Percentiles rank a stretch among this genome's conserved stretches.
These are phyloP conservation scores for Hypoxylon sp. DNA, from an alignment of 2,329 filamentous ascomycete species.

Conservation along the genomic window DNA sequence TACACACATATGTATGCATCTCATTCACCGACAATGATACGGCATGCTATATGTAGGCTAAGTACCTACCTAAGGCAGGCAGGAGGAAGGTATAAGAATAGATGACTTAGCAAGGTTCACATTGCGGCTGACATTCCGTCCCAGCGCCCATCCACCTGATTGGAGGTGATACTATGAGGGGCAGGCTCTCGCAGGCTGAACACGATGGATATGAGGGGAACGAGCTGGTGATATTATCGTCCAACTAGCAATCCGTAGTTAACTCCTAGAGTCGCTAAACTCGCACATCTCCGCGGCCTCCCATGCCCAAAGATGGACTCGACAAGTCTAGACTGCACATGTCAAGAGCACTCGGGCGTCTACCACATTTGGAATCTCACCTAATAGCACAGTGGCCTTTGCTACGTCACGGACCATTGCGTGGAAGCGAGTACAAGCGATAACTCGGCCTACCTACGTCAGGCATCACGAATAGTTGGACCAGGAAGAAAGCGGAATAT, in stretches of 20 bases:
- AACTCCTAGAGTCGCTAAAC: too few relatives aligned
- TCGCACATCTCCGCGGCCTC: too few relatives aligned
- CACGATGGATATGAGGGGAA: not conserved
- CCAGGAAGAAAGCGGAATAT: not conserved
- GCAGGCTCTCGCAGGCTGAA: constrained; percentile 2
- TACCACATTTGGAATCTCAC: not conserved
- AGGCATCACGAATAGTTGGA: constrained; percentile 7
- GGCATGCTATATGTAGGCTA: not conserved
- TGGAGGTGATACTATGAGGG: constrained; percentile 7
- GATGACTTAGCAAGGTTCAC: not conserved
- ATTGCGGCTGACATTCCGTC: not conserved
- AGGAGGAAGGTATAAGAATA: not conserved
- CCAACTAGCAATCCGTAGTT: not conserved
- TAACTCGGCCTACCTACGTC: constrained; percentile 21
- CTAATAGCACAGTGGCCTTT: not conserved
- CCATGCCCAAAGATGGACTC: not conserved
- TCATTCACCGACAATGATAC: too few relatives aligned
- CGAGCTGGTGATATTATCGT: not conserved
- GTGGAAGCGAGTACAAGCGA: not conserved
- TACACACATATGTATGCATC: not conserved
- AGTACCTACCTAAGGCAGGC: not conserved
- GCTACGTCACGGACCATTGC: not conserved
- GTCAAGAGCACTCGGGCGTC: too few relatives aligned
- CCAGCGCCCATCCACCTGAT: constrained; percentile 1
- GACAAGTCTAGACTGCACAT: not conserved